Evolutionary conservation across 1,284 basidiomycete genomes (phyloP).

Genomic region (Flammula alnicola): DNA sequence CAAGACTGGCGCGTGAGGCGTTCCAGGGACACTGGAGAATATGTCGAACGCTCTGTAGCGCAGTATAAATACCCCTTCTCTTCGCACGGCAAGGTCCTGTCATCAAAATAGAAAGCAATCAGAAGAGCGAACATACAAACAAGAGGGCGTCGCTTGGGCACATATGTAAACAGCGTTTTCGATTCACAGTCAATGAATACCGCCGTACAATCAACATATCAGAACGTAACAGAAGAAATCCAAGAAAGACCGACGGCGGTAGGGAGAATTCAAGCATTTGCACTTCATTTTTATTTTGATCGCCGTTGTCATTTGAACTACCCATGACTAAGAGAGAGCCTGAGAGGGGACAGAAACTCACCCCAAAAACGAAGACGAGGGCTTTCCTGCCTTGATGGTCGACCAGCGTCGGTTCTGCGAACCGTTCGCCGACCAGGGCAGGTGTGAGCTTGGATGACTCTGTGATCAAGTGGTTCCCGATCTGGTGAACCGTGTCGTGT

Average conservation of each 20-base stretch:
- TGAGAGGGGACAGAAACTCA: slow-evolving; percentile 21
- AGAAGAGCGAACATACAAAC: slow-evolving; percentile 4
- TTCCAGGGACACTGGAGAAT: slow-evolving; percentile 42
- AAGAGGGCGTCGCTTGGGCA: neutral
- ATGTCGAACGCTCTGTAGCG: slow-evolving; percentile 66
- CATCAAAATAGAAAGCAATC: slow-evolving; percentile 20
- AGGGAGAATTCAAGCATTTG: neutral
- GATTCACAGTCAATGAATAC: neutral
- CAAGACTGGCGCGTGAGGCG: slow-evolving; percentile 32
- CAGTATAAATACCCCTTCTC: slow-evolving; percentile 62
- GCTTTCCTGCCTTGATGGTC: slow-evolving; percentile 35
- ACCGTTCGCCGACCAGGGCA: slow-evolving; percentile 39
- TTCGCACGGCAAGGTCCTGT: slow-evolving; percentile 64
- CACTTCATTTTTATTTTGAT: neutral
- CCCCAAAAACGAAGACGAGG: slow-evolving; percentile 40
- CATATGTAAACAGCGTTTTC: neutral
- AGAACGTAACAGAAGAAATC: slow-evolving; percentile 1
- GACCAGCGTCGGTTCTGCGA: slow-evolving; percentile 37
- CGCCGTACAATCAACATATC: neutral
- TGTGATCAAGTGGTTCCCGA: slow-evolving; percentile 37
- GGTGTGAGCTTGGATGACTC: slow-evolving; percentile 40
- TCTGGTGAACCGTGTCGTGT: slow-evolving; percentile 31
- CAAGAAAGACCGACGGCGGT: neutral
- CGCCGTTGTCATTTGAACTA: neutral
- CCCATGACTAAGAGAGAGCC: neutral